These are phyloP conservation scores for Fusarium liriodendri DNA, from an alignment of 2,329 filamentous ascomycete genomes.

Conservation along the genomic window DNA sequence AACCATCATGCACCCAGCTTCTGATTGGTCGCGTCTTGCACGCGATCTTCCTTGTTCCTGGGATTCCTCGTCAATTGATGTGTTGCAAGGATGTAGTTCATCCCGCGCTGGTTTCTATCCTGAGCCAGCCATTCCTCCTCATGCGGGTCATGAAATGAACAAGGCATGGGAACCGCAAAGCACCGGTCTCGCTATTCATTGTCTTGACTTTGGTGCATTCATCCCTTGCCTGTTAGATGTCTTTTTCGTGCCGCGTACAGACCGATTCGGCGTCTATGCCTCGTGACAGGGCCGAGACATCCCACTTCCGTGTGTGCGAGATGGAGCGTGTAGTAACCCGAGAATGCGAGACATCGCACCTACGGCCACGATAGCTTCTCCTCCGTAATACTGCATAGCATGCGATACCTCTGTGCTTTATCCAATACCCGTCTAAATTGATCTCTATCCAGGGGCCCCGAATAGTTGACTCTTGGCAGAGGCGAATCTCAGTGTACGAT, in stretches of 20 bases:
- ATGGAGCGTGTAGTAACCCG: background rate
- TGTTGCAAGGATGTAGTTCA: background rate
- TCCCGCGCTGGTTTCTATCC: background rate
- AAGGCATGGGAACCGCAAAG: background rate
- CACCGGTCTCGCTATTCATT: background rate
- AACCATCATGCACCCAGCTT: conserved; percentile 17
- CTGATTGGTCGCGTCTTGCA: conserved; percentile 13
- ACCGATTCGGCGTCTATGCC: background rate
- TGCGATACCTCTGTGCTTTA: background rate
- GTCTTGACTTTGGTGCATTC: background rate
- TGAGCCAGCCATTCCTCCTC: background rate
- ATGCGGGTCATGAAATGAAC: background rate
- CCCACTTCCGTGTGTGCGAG: background rate
- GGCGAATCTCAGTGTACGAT: background rate
- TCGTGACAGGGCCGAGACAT: background rate
- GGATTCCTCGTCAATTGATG: background rate
- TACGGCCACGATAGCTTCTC: background rate
- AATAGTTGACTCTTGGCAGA: background rate
- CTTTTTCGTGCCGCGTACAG: background rate
- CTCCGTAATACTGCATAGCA: too few species aligned
- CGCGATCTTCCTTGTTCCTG: background rate
- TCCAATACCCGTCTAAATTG: background rate
- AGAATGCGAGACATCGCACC: background rate
- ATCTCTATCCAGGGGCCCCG: background rate
- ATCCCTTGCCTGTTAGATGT: background rate